Conservation (phyloP, 129 eudicot species). For the Kitagawia praeruptora region DNA sequence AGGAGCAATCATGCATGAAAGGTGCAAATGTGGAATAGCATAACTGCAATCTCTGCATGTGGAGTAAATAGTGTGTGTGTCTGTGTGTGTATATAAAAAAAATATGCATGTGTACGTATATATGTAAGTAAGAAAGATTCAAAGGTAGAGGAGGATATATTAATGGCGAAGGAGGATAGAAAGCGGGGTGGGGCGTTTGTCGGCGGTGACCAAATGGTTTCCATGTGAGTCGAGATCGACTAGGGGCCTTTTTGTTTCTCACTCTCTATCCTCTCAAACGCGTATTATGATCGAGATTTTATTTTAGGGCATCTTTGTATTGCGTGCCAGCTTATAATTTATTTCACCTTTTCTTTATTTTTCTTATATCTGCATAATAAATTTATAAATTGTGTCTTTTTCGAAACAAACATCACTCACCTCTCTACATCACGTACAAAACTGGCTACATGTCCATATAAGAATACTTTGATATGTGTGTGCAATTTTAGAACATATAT, state of each 20-base stretch:
- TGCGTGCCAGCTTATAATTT: conserved; percentile 32
- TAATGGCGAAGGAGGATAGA: conserved; percentile 6
- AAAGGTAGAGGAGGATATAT: neutral
- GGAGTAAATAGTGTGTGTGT: neutral
- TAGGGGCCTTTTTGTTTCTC: neutral
- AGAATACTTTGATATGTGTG: neutral
- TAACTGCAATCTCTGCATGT: neutral
- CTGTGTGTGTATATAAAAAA: neutral
- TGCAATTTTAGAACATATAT: too few species aligned
- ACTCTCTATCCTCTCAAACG: neutral
- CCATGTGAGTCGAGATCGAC: neutral
- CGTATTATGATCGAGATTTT: neutral
- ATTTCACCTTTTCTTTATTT: neutral
- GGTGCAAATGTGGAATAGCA: neutral
- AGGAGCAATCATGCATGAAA: neutral
- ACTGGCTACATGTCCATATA: neutral
- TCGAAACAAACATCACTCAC: too few species aligned
- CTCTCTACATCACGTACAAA: neutral
- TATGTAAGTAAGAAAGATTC: neutral
- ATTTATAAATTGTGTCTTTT: too few species aligned
- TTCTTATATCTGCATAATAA: too few species aligned
- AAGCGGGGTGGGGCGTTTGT: conserved; percentile 7
- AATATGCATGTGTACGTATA: neutral
- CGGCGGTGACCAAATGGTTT: conserved; percentile 4
- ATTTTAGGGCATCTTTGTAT: conserved; percentile 12